These are phyloP conservation scores for Primulina eburnea DNA, from an alignment of 257 asterid genomes.

Conservation along the genomic window DNA sequence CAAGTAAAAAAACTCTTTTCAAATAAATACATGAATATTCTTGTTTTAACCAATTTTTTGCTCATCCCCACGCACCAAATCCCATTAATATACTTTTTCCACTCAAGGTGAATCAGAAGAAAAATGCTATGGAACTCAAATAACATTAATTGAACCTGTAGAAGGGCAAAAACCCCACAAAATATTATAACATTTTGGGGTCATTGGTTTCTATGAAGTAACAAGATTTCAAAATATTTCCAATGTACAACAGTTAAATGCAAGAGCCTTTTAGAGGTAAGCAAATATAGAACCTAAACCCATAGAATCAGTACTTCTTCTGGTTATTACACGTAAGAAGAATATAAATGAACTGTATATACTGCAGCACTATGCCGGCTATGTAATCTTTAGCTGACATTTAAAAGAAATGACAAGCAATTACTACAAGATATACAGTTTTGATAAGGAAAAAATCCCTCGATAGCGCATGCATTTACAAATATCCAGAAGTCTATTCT, in stretches of 20 bases:
- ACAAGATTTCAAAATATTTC: neutral
- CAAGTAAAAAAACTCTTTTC: conserved; percentile 7
- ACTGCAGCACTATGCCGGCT: conserved; percentile 43
- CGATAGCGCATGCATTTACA: conserved; percentile 28
- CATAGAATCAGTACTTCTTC: conserved; percentile 22
- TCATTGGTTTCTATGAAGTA: neutral
- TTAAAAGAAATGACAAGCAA: conserved; percentile 43
- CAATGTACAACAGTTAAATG: neutral
- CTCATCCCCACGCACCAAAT: neutral
- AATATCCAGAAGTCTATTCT: conserved; percentile 45
- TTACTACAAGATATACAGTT: conserved; percentile 22
- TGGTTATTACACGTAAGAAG: conserved; percentile 29
- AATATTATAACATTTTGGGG: neutral
- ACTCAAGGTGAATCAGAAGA: neutral
- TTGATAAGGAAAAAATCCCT: conserved; percentile 25
- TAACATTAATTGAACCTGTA: neutral
- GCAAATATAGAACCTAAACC: conserved; percentile 5
- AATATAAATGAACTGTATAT: conserved; percentile 39
- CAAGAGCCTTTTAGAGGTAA: neutral
- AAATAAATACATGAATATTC: neutral
- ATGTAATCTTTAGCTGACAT: conserved; percentile 51
- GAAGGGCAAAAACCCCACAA: neutral
- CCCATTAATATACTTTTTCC: neutral
- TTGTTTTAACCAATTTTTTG: neutral
- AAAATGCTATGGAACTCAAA: neutral